Percentiles rank a stretch among this genome's conserved stretches.
Conservation (phyloP, 2,329 filamentous ascomycete genomes). For the Ambrosiella beaveri region DNA sequence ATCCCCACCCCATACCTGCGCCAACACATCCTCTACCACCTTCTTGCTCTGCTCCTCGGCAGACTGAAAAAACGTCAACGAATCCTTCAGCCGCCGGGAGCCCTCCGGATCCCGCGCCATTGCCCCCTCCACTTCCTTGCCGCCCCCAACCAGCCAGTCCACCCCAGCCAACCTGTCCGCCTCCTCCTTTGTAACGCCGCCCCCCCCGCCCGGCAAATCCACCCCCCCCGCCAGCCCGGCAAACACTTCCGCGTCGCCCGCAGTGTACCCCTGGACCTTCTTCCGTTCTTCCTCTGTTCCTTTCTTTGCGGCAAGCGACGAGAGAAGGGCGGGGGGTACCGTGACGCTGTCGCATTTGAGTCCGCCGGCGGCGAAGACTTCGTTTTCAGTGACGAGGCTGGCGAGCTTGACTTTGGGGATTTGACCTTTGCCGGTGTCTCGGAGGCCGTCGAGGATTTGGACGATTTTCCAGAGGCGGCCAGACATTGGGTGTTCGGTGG, state of each 20-base stretch:
- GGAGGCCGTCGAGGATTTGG: constrained; percentile 25
- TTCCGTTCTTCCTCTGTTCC: neutral
- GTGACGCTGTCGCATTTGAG: constrained; percentile 30
- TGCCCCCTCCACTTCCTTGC: constrained; percentile 25
- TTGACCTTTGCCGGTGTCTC: neutral
- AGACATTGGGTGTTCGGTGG: constrained; percentile 29
- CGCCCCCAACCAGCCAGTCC: constrained; percentile 30
- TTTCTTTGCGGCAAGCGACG: constrained; percentile 20
- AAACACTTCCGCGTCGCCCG: neutral
- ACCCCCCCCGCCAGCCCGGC: constrained; percentile 19
- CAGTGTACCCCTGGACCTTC: neutral
- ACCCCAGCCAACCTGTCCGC: neutral
- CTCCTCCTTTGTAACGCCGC: neutral
- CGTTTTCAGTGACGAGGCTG: constrained; percentile 26
- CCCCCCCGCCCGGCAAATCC: constrained; percentile 23
- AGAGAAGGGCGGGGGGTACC: constrained; percentile 24
- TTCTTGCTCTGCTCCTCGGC: constrained; percentile 23
- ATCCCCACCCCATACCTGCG: neutral
- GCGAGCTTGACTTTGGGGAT: constrained; percentile 31
- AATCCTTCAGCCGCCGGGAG: constrained; percentile 22
- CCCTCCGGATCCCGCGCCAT: constrained; percentile 24
- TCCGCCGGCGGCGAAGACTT: constrained; percentile 29
- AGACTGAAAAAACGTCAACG: constrained; percentile 25
- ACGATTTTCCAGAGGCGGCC: constrained; percentile 31
- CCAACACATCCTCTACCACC: constrained; percentile 20